Base-by-base conservation (phyloP, 257 asterid species). In the Gynochthodes officinalis region DNA sequence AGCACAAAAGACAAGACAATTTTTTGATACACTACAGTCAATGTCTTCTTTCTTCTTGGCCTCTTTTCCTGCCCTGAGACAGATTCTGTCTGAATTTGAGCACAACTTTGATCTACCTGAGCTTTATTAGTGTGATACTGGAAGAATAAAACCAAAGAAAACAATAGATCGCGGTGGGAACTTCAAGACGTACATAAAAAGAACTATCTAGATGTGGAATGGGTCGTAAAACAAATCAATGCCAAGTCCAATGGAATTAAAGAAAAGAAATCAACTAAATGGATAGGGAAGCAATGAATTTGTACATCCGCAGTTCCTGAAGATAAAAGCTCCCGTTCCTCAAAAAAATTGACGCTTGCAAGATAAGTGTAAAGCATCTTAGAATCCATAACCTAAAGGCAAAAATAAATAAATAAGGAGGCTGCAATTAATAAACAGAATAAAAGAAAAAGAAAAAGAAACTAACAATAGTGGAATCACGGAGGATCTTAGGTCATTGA, bases 301-400 rank as follows among this genome's bases (percentile, higher is more conserved):
- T n/a, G n/a, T n/a, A n/a, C n/a, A n/a, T n/a, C n/a, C n/a, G 63
- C 75, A 76, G 58, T 75, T 70, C 74, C 76, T 12, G 86, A 66
- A 68, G 85, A 75, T 69, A 73, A 77, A 61, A 71, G 72, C 63
- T 67, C 82, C 66, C 79, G 54, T 64, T 84, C 95, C 70, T 81
- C 81, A 25, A 89, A 93, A 80, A n/a, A n/a, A n/a, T 65, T 71
- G 78, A 81, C 79, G 63, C 48, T 80, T 72, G 63, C 71, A 42
- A 83, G 82, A 78, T 84, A 84, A 66, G 64, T 33, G 77, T 79
- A 78, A 78, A 90, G 78, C 88, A 80, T 71, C 76, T 80, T 87
- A 54, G 97, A 85, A 77, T 93, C 92, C 81, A 72, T 40, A 43
- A 89, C 96, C 98, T 92, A 78, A n/a, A n/a, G n/a, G n/a, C n/a